These are phyloP conservation scores for Volvox africanus DNA, from an alignment of 139 green algal genomes.

Conservation along the genomic window DNA sequence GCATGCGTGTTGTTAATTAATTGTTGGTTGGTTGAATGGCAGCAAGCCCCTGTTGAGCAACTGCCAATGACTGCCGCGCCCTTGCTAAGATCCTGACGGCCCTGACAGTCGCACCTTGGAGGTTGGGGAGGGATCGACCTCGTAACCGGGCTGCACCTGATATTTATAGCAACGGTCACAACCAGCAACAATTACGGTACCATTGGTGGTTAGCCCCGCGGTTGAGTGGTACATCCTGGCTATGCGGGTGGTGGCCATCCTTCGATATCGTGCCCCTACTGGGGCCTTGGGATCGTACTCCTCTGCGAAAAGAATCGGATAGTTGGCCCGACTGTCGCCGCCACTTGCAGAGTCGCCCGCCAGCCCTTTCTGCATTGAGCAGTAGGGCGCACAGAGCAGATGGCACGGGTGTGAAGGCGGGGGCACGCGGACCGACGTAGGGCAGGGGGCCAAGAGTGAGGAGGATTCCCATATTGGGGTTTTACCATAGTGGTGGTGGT, in stretches of 20 bases:
- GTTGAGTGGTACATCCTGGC: conserved; percentile 56
- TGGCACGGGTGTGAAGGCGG: no score
- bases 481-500: neutral
- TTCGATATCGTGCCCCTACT: neutral
- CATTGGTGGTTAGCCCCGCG: conserved; percentile 57
- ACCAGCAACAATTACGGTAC: conserved; percentile 48
- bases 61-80: neutral
- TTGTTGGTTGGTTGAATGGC: no score
- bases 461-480: neutral
- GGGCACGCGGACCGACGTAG: no score
- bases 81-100: no score
- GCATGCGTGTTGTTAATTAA: neutral
- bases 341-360: conserved; percentile 44
- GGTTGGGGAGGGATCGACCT: neutral
- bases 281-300: conserved; percentile 36
- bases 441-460: no score
- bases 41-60: no score
- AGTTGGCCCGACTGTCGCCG: conserved; percentile 43
- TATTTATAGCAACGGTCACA: conserved; percentile 47
- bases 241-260: conserved; percentile 26
- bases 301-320: conserved; percentile 49
- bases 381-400: no score
- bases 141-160: neutral
- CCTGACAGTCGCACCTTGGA: no score
- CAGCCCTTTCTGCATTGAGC: neutral